Evolutionary conservation across 148 eudicot genomes (phyloP).

Genomic region (Persicaria maculosa): DNA sequence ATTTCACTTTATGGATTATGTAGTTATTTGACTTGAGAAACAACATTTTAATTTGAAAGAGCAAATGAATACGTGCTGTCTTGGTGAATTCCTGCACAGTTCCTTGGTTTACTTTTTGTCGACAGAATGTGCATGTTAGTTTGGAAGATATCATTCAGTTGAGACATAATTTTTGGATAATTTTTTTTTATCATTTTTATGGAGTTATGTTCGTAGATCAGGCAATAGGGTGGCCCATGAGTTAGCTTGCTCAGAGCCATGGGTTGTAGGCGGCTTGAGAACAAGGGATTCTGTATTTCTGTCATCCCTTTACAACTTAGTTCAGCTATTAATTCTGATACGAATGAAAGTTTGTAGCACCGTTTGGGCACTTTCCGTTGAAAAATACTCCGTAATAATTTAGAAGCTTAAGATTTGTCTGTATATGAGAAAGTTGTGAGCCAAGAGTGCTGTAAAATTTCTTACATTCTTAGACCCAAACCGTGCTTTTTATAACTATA

Average conservation of each 20-base stretch:
- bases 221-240: too few species aligned
- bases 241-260: too few species aligned
- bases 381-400: background rate
- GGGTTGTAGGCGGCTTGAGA: too few species aligned
- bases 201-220: too few species aligned
- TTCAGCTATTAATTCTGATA: too few species aligned
- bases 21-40: background rate
- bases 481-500: background rate
- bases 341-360: too few species aligned
- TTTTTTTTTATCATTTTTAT: too few species aligned
- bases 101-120: background rate
- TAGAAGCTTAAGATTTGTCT: background rate
- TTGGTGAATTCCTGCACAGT: background rate
- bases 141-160: background rate
- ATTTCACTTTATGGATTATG: background rate
- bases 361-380: background rate
- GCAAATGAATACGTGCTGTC: background rate
- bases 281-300: too few species aligned
- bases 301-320: too few species aligned
- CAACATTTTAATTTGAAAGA: background rate
- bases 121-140: background rate
- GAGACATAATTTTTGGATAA: too few species aligned
- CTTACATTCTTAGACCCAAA: background rate
- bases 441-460: background rate
- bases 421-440: background rate